These are phyloP conservation scores for Hymenoscyphus albidus DNA, from an alignment of 2,329 filamentous ascomycete genomes.

Conservation along the genomic window DNA sequence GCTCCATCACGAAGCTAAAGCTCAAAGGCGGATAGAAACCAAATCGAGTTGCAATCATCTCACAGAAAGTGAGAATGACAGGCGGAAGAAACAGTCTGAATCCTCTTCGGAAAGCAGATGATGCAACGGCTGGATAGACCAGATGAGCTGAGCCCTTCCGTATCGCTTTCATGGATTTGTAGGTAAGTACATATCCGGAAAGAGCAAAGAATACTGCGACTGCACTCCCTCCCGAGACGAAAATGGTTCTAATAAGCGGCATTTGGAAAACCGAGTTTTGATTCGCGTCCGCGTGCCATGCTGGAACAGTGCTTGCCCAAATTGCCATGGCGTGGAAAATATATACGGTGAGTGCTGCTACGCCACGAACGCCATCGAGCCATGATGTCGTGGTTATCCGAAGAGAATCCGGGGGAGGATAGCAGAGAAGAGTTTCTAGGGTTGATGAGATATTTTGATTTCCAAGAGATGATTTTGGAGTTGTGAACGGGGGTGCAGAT, in stretches of 20 bases:
- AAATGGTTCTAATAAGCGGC: conserved; percentile 41
- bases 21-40: conserved; percentile 33
- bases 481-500: background rate
- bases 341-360: conserved; percentile 45
- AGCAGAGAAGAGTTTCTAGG: conserved; percentile 17
- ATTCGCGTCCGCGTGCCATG: conserved; percentile 34
- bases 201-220: conserved; percentile 48
- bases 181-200: conserved; percentile 45
- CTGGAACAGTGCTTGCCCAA: conserved; percentile 24
- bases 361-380: conserved; percentile 45
- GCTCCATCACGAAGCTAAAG: conserved; percentile 33
- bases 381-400: conserved; percentile 39
- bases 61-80: conserved; percentile 39
- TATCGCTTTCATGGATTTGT: conserved; percentile 40
- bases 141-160: conserved; percentile 36
- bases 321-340: conserved; percentile 43
- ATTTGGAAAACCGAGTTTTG: conserved; percentile 39
- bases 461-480: conserved; percentile 11
- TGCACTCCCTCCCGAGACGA: conserved; percentile 42
- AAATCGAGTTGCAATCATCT: conserved; percentile 28
- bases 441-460: background rate
- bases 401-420: conserved; percentile 21
- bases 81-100: conserved; percentile 44
- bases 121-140: conserved; percentile 40
- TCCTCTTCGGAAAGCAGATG: conserved; percentile 43